Conservation (phyloP, 257 asterid species). For the Catharanthus roseus region DNA sequence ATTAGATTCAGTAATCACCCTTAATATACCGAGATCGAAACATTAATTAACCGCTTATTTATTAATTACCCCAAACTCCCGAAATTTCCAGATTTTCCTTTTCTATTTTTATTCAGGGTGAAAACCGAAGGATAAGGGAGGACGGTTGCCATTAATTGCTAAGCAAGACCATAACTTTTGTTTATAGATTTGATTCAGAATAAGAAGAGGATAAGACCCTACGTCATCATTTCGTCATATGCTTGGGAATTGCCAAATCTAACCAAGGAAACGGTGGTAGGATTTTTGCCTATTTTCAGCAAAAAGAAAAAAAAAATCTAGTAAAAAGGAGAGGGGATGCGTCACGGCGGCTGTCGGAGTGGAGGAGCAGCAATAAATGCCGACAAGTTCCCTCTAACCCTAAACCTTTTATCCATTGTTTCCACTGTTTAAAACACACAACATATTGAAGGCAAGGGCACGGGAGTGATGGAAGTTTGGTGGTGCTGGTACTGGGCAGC, state of each 20-base stretch:
- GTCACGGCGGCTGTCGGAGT: slow-evolving; percentile 20
- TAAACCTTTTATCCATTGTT: slow-evolving; percentile 17
- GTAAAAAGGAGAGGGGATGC: neutral
- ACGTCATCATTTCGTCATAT: neutral
- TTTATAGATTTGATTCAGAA: no score
- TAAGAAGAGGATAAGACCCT: neutral
- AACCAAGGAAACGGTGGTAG: neutral
- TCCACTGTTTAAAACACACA: slow-evolving; percentile 23
- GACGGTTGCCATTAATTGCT: neutral
- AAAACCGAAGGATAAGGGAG: no score
- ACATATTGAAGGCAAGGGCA: no score
- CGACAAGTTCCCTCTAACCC: slow-evolving; percentile 31
- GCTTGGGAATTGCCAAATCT: neutral
- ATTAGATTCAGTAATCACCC: no score
- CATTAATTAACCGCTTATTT: no score
- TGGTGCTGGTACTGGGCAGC: no score
- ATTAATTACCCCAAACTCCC: no score
- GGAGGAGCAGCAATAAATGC: slow-evolving; percentile 22
- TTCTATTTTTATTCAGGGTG: no score
- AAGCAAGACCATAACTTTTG: neutral
- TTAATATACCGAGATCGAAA: no score
- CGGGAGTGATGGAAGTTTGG: no score
- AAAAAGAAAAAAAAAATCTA: neutral
- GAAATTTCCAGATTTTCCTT: no score
- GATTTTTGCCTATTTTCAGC: neutral